Evolutionary conservation across 352 stramenopile species (phyloP).

Genomic region (Phytophthora pisi): DNA sequence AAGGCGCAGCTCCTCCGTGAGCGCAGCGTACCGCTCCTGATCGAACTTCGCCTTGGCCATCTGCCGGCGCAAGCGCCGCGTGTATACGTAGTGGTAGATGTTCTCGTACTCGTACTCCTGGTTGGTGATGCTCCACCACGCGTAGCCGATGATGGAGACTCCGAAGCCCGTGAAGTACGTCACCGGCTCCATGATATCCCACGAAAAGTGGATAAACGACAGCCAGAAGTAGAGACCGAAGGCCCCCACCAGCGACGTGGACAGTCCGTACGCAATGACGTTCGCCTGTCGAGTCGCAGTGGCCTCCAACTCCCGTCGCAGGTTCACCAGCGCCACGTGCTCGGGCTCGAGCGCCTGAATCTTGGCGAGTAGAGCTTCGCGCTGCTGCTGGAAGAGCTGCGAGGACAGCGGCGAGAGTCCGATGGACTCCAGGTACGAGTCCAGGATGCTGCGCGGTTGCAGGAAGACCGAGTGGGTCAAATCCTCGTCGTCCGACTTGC

Average conservation of each 20-base stretch:
- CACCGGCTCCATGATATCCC: conserved; percentile 91
- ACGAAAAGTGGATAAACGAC: conserved; percentile 90
- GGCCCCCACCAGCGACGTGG: conserved; percentile 68
- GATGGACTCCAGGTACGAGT: conserved; percentile 81
- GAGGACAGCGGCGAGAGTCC: conserved; percentile 70
- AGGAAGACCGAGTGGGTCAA: conserved; percentile 46
- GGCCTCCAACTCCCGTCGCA: conserved; percentile 65
- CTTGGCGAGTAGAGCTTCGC: conserved; percentile 65
- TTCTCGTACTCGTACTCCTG: conserved; percentile 91
- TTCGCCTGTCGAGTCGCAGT: conserved; percentile 69
- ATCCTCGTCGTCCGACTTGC: conserved; percentile 45
- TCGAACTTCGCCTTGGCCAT: conserved; percentile 67
- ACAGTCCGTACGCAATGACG: conserved; percentile 57
- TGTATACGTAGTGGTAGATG: conserved; percentile 88
- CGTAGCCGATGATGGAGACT: conserved; percentile 76
- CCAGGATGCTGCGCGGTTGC: conserved; percentile 78
- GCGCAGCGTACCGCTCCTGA: conserved; percentile 44
- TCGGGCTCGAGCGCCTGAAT: conserved; percentile 75
- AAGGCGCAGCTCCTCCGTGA: conserved; percentile 45
- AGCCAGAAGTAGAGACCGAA: conserved; percentile 90
- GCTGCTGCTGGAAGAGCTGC: conserved; percentile 71
- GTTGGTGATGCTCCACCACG: conserved; percentile 87
- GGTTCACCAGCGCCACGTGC: conserved; percentile 66
- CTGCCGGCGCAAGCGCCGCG: conserved; percentile 63
- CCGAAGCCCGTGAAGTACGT: conserved; percentile 90